A percentile compares a stretch with the other conserved stretches of the same genome.
Evolutionary conservation across 192 early-diverging fungal species (phyloP).

Genomic region (Tieghemiomyces parasiticus): DNA sequence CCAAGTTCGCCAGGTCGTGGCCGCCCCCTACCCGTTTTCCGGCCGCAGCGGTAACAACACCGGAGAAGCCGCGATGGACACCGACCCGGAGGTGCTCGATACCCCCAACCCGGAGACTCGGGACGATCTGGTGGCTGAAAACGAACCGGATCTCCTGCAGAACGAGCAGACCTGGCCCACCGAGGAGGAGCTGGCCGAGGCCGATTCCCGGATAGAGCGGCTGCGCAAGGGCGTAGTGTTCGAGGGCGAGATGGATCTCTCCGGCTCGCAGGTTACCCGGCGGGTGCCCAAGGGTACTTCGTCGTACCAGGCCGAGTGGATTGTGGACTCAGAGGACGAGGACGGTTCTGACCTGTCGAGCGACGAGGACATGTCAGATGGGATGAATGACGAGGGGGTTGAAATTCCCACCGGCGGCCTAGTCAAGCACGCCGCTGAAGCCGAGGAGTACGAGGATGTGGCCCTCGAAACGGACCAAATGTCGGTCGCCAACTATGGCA

Average conservation of each 20-base stretch:
- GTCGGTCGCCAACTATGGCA: too few species aligned
- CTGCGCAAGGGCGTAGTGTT: constrained; percentile 9
- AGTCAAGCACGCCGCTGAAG: constrained; percentile 25
- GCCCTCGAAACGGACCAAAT: background rate
- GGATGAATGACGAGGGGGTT: constrained; percentile 31
- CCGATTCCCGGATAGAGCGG: constrained; percentile 33
- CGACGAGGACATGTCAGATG: constrained; percentile 30
- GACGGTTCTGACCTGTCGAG: constrained; percentile 25
- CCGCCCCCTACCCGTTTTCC: constrained; percentile 13
- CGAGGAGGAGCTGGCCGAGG: constrained; percentile 79
- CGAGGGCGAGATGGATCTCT: constrained; percentile 3
- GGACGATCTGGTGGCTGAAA: constrained; percentile 73
- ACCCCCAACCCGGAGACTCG: constrained; percentile 46
- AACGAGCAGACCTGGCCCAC: constrained; percentile 99
- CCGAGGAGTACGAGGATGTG: constrained; percentile 38
- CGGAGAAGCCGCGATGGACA: too few species aligned
- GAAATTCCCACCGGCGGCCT: constrained; percentile 14
- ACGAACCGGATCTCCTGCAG: constrained; percentile 72
- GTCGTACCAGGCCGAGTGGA: constrained; percentile 96
- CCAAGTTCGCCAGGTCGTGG: constrained; percentile 59
- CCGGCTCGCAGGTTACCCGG: constrained; percentile 25
- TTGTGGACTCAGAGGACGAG: constrained; percentile 66
- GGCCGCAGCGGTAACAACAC: constrained; percentile 16
- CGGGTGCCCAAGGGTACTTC: constrained; percentile 93
- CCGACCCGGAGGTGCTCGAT: constrained; percentile 40